Conservation (phyloP, 108 stramenopile genomes). For the Thalassiosira profunda region DNA sequence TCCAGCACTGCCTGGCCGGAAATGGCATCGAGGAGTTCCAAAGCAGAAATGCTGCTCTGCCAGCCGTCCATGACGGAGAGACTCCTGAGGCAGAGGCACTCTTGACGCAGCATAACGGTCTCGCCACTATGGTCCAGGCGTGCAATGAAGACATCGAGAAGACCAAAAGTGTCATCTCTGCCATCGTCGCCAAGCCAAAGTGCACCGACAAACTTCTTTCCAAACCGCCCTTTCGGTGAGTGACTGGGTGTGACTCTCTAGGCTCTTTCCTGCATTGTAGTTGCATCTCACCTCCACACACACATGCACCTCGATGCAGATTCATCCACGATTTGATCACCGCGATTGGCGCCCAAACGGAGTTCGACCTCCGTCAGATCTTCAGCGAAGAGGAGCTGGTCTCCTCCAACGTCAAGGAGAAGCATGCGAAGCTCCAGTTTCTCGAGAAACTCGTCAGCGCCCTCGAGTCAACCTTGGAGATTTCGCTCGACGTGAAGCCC, state of each 20-base stretch:
- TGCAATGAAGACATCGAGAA: slow-evolving; percentile 37
- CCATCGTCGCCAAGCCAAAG: slow-evolving; percentile 73
- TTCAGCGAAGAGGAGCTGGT: slow-evolving; percentile 44
- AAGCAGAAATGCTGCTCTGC: too few species aligned
- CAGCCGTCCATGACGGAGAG: too few species aligned
- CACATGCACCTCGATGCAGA: too few species aligned
- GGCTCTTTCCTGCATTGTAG: too few species aligned
- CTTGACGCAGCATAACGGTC: too few species aligned
- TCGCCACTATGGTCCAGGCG: too few species aligned
- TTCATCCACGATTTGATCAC: slow-evolving; percentile 84
- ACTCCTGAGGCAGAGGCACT: too few species aligned
- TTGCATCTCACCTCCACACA: too few species aligned
- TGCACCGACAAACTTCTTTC: slow-evolving; percentile 76
- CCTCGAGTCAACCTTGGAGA: slow-evolving; percentile 45
- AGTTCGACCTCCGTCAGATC: slow-evolving; percentile 37
- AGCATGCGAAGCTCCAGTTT: slow-evolving; percentile 62
- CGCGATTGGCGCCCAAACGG: slow-evolving; percentile 50
- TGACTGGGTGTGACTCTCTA: too few species aligned
- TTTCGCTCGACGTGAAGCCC: slow-evolving; percentile 57
- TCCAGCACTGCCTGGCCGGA: too few species aligned
- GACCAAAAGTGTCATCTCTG: slow-evolving; percentile 48
- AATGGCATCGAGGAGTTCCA: too few species aligned
- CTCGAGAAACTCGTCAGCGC: slow-evolving; percentile 61
- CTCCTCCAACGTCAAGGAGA: slow-evolving; percentile 62
- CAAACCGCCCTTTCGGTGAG: slow-evolving; percentile 88